These are phyloP conservation scores for Citrus cavaleriei DNA, from an alignment of 345 rosid species.

Conservation along the genomic window DNA sequence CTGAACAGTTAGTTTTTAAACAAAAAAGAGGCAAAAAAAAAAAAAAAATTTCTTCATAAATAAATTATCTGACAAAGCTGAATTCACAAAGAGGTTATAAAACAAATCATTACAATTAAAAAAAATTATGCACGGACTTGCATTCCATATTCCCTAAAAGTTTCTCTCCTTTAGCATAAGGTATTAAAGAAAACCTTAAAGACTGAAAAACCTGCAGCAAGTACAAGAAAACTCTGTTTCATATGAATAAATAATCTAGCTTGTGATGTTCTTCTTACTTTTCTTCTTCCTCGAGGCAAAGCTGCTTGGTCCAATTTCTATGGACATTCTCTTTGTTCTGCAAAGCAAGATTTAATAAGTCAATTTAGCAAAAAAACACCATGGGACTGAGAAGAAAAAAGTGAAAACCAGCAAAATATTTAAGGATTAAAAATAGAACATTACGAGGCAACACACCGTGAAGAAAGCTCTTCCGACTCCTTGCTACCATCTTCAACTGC, in stretches of 20 bases:
- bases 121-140: neutral
- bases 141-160: neutral
- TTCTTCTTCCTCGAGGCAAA: slow-evolving; percentile 81
- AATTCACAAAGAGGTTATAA: neutral
- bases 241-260: neutral
- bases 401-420: neutral
- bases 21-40: too few relatives aligned
- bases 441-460: slow-evolving; percentile 28
- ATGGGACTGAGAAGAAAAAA: slow-evolving; percentile 1
- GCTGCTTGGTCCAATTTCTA: slow-evolving; percentile 73
- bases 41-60: too few relatives aligned
- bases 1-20: too few relatives aligned
- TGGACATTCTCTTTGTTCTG: slow-evolving; percentile 82
- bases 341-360: neutral
- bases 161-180: neutral
- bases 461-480: slow-evolving; percentile 58
- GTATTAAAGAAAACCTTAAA: neutral
- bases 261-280: slow-evolving; percentile 33
- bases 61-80: too few relatives aligned
- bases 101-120: neutral
- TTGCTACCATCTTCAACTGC: slow-evolving; percentile 31
- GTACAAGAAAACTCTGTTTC: neutral
- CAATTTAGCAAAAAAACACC: neutral
- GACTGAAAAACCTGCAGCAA: neutral
- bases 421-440: neutral